Base-by-base conservation (phyloP, 768 basidiomycete genomes). In the Naganishia randhawae region DNA sequence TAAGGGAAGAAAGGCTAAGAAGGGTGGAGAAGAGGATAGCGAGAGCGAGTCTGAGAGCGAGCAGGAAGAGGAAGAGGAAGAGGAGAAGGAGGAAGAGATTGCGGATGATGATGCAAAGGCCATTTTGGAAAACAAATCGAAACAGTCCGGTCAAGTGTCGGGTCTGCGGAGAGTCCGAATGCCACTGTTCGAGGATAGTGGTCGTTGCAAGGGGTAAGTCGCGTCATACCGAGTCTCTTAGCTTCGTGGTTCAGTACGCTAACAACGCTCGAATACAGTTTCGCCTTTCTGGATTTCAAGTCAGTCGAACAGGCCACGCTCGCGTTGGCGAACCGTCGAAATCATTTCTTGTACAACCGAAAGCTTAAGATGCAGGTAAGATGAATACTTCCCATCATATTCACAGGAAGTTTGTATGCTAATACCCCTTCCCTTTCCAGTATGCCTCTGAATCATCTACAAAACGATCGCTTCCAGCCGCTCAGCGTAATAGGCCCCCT, bases 141-240 rank as follows among this genome's bases (percentile, higher is more conserved):
- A 69, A 51, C 57, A 61, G 45, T 55, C 69, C 29, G 69, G 61
- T 10, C 50, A 72, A 39, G 71, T 41, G 4, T 57, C 48, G 39
- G 73, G 69, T 5, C 73, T 84, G 69, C 75, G 89, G 69, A 92
- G 92, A 76, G 82, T 99, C 32, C 86, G 95, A 7, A 85, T 99
- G 85, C 93, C 92, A 4, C 94, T 93, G 19, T 99, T 99, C 72
- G 92, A 97, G 77, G 95, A 99, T 79, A 90, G 86, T 55, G 96
- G 95, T 10, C 81, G 86, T 63, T 98, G 95, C 82, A 99, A 98
- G 84, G 95, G 95, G 95, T 96, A 75, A 68, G 84, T 82, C 1
- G 22, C 35, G 41, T 29, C 35, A 61, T 50, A 50, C 1, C 19
- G 8, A 13, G n/a, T 13, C 16, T 45, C 22, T 2, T 4, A 33